phyloP scores from a whole-genome alignment of 1,284 basidiomycete genomes.

The Blastosporella zonata region DNA sequence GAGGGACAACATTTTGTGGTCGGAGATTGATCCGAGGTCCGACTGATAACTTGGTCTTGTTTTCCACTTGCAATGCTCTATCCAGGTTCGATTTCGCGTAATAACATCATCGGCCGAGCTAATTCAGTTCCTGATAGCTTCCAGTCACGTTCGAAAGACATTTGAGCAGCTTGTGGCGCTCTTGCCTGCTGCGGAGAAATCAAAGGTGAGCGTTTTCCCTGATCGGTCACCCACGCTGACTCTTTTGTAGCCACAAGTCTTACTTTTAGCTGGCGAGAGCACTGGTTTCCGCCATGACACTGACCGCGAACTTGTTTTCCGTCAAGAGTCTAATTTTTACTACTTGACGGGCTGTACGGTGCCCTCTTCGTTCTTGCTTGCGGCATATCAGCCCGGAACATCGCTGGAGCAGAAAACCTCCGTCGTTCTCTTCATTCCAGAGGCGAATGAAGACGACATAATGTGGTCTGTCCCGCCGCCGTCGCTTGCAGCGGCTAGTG shows the following conservation, averaged over 20 bases:
- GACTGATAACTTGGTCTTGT: conserved; percentile 8
- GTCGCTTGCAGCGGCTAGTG: conserved; percentile 52
- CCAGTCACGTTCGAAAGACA: conserved; percentile 48
- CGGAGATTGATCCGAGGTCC: conserved; percentile 11
- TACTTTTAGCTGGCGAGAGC: conserved; percentile 57
- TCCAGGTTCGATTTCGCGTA: conserved; percentile 26
- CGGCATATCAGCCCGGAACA: conserved; percentile 52
- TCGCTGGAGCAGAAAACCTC: conserved; percentile 44
- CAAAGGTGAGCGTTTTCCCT: conserved; percentile 40
- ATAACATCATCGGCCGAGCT: neutral
- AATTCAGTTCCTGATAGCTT: conserved; percentile 23
- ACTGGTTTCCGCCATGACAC: conserved; percentile 81
- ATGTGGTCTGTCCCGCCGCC: conserved; percentile 90
- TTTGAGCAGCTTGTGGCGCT: conserved; percentile 46
- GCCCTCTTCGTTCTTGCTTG: conserved; percentile 67
- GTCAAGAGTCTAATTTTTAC: conserved; percentile 83
- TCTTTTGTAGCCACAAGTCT: conserved; percentile 51
- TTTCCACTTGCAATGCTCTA: conserved; percentile 29
- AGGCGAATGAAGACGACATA: conserved; percentile 66
- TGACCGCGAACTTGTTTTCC: conserved; percentile 80
- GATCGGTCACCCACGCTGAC: neutral
- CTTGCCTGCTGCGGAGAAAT: conserved; percentile 43
- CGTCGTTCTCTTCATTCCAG: conserved; percentile 73
- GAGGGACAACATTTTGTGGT: conserved; percentile 30
- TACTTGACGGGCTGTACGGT: conserved; percentile 81